Evolutionary conservation across 371 early-diverging fungal species (phyloP).

Genomic region (Mucor circinelloides): DNA sequence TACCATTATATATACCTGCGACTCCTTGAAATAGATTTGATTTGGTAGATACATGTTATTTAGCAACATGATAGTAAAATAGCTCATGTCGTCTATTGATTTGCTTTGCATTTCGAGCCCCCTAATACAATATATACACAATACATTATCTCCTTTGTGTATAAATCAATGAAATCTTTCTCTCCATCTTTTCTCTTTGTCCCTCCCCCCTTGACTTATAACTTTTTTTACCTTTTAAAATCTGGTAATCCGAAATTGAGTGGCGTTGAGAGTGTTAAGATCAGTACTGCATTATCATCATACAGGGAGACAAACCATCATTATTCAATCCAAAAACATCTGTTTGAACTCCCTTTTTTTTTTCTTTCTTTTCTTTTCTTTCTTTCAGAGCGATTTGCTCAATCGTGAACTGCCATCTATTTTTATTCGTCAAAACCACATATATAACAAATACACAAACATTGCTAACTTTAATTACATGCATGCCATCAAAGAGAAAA

Average conservation of each 20-base stretch:
- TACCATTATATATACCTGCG: background rate
- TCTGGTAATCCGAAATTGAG: background rate
- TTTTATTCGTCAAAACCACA: background rate
- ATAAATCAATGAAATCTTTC: background rate
- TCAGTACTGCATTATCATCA: background rate
- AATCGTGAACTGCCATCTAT: background rate
- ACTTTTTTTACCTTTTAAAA: background rate
- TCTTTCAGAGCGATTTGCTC: too few species aligned
- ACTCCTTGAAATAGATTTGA: background rate
- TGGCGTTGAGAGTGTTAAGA: background rate
- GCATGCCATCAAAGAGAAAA: background rate
- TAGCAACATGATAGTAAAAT: background rate
- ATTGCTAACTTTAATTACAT: background rate
- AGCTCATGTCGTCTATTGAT: slow-evolving; percentile 3
- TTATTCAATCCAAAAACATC: background rate
- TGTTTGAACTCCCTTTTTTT: background rate
- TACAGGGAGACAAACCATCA: background rate
- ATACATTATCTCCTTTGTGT: background rate
- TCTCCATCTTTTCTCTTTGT: background rate
- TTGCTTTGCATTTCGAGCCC: slow-evolving; percentile 1
- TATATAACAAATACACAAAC: background rate
- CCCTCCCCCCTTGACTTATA: background rate
- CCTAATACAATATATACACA: background rate
- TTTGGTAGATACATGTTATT: background rate
- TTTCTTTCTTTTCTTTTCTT: background rate